Conservation (phyloP, 78 protist species). For the Speleostelium caveatum region DNA sequence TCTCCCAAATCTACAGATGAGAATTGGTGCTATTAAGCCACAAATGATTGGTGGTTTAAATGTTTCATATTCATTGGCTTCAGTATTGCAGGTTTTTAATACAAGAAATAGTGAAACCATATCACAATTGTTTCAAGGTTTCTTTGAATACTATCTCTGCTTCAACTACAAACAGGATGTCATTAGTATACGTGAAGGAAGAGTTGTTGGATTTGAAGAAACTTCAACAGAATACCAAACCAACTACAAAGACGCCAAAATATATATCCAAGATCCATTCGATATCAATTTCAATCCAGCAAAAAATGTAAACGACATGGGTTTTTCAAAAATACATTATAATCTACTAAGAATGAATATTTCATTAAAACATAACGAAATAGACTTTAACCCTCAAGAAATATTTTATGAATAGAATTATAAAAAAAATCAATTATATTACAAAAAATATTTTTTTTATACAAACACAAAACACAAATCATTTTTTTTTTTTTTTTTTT, state of each 20-base stretch:
- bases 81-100: too few species aligned
- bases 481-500: too few species aligned
- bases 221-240: not conserved
- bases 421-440: too few species aligned
- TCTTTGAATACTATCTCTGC: constrained; percentile 12
- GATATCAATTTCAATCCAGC: constrained; percentile 2
- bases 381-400: too few species aligned
- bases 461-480: too few species aligned
- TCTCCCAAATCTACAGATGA: constrained; percentile 24
- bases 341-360: not conserved
- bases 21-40: not conserved
- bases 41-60: not conserved
- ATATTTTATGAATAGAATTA: too few species aligned
- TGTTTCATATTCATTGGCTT: not conserved
- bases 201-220: not conserved
- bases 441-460: too few species aligned
- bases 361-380: not conserved
- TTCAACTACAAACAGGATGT: not conserved
- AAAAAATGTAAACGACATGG: not conserved
- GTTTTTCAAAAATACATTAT: not conserved
- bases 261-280: constrained; percentile 39
- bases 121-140: constrained; percentile 4
- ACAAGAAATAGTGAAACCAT: not conserved
- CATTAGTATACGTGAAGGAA: constrained; percentile 3
- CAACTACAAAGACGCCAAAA: not conserved